Evolutionary conservation across 345 rosid species (phyloP), one percentile per base, ranked within the genome.

Genomic region (Arabidopsis suecica): DNA sequence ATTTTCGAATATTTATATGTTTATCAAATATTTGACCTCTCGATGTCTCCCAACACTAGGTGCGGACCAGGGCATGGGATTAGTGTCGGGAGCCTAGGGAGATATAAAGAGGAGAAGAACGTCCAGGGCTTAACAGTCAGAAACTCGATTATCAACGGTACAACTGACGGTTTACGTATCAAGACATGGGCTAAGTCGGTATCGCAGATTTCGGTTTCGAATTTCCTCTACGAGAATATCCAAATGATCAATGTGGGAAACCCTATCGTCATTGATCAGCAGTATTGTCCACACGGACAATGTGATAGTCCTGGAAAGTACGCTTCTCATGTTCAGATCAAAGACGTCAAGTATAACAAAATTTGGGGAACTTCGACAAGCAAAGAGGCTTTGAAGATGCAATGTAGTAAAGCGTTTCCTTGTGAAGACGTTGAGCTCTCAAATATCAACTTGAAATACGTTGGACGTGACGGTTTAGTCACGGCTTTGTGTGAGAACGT

Each of bases 1-100:
- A 33, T 32, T 56, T 9, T 55, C 11, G 60, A 54, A 40, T 40
- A 40, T 36, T 36, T 22, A 22, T 51, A 23, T 22, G 13, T 51
- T 30, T 22, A 51, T 51, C 18, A 3, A 30, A 25, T 61, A 33
- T 33, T 41, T 73, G 41, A 64, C 44, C 2, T 42, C 2, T 28
- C 3, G 34, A 61, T 62, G 11, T 45, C 11, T 56, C 30, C 1
- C 20, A 9, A 60, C 7, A 61, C 2, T 3, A 78, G 76, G 44
- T 78, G 81, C 74, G 81, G 81, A 60, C 81, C 81, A 72, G 81
- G 81, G 33, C 81, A 78, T n/a, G 81, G 81, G 59, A 78, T 78
- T 9, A 78, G 78, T 73, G 81, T 78, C 0, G 81, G 81, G 5
- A 72, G 81, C 30, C 73, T 72, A 0, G 81, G 81, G 1, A 72